phyloP scores from a whole-genome alignment of 257 asterid species.

The Fraxinus pennsylvanica region DNA sequence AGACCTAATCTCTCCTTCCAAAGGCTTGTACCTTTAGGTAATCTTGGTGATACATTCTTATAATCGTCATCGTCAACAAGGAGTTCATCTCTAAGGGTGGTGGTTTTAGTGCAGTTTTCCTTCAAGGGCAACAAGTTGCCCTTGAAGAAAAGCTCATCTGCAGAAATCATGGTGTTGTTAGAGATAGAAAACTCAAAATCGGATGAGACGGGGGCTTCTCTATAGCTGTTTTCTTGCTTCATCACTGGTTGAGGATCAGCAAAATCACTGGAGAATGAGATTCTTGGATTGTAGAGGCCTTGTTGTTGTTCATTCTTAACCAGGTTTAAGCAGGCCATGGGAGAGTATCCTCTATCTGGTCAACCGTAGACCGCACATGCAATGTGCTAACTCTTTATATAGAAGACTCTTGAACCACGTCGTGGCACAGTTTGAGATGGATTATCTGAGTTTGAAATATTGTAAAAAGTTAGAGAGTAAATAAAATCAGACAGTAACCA shows the following conservation, averaged over 20 bases:
- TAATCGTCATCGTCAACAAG: conserved; percentile 38
- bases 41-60: conserved; percentile 30
- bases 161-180: conserved; percentile 54
- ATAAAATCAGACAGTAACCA: no score
- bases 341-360: conserved; percentile 5
- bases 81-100: conserved; percentile 76
- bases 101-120: conserved; percentile 42
- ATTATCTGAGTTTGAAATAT: no score
- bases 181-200: conserved; percentile 74
- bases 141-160: conserved; percentile 75
- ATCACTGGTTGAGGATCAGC: conserved; percentile 50
- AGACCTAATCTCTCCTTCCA: conserved; percentile 66
- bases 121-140: conserved; percentile 64
- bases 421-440: not conserved
- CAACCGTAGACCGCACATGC: conserved; percentile 36
- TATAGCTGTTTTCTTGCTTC: conserved; percentile 63
- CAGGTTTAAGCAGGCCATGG: conserved; percentile 81
- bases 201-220: conserved; percentile 83
- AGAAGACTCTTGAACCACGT: not conserved
- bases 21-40: conserved; percentile 39
- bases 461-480: no score
- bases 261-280: conserved; percentile 87
- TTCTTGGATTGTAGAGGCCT: conserved; percentile 60
- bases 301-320: conserved; percentile 65
- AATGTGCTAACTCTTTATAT: conserved; percentile 38